Evolutionary conservation across 2,329 filamentous ascomycete species (phyloP).

Genomic region (Penicillium corylophilum): DNA sequence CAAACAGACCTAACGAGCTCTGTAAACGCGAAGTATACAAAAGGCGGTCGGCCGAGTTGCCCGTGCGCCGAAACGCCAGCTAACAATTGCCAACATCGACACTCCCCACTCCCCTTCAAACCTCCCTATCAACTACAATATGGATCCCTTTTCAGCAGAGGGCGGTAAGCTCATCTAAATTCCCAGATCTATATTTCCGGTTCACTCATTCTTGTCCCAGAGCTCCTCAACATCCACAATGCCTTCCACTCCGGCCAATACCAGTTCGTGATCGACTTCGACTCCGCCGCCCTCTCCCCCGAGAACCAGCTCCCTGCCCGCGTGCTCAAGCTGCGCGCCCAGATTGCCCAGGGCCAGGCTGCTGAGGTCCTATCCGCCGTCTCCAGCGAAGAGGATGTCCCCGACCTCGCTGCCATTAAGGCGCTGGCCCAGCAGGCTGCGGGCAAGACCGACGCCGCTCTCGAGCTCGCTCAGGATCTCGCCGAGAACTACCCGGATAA

Average conservation of each 20-base stretch:
- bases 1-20: too few relatives aligned
- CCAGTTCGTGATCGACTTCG: constrained; percentile 80
- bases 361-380: constrained; percentile 68
- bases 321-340: constrained; percentile 76
- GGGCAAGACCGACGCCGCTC: constrained; percentile 62
- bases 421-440: constrained; percentile 68
- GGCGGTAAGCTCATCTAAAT: constrained; percentile 48
- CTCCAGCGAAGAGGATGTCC: constrained; percentile 62
- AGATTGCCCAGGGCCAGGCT: constrained; percentile 77
- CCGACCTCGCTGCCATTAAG: constrained; percentile 73
- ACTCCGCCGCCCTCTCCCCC: constrained; percentile 73
- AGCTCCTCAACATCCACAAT: constrained; percentile 67
- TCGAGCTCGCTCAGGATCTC: constrained; percentile 65
- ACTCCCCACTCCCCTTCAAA: constrained; percentile 13
- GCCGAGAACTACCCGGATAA: constrained; percentile 69
- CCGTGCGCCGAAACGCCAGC: constrained; percentile 19
- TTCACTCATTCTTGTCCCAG: constrained; percentile 37
- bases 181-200: background rate
- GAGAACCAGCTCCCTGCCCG: constrained; percentile 75
- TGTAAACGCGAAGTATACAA: constrained; percentile 5
- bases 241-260: constrained; percentile 77
- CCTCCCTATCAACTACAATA: constrained; percentile 32
- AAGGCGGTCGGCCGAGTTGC: constrained; percentile 25
- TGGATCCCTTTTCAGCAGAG: constrained; percentile 66
- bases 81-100: constrained; percentile 22